These are phyloP conservation scores for Microdochium bolleyi DNA, from an alignment of 2,329 filamentous ascomycete genomes.

Conservation along the genomic window DNA sequence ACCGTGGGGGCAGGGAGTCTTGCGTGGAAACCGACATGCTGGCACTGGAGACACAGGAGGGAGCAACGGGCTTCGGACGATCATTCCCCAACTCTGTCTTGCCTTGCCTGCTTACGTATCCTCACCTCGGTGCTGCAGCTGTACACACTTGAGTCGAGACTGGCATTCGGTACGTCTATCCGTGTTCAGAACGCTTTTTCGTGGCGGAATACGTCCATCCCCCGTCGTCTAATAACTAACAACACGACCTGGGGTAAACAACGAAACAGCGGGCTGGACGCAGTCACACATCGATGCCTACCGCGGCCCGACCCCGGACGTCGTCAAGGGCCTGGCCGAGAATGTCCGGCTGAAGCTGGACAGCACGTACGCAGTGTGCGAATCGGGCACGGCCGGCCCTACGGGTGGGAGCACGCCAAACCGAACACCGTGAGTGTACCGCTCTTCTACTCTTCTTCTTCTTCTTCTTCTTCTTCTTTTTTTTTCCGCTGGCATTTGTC, in stretches of 20 bases:
- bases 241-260: too few species aligned
- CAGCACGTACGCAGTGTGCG: slow-evolving; percentile 48
- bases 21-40: too few species aligned
- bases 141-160: slow-evolving; percentile 49
- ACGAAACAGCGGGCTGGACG: slow-evolving; percentile 46
- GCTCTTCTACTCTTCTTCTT: neutral
- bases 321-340: slow-evolving; percentile 47
- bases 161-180: slow-evolving; percentile 29
- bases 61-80: too few species aligned
- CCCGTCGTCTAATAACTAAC: neutral
- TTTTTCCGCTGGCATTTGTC: too few species aligned
- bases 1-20: too few species aligned
- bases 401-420: slow-evolving; percentile 48
- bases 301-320: slow-evolving; percentile 48
- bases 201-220: too few species aligned
- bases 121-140: slow-evolving; percentile 18
- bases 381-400: slow-evolving; percentile 58
- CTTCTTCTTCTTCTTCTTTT: neutral
- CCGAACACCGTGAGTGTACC: slow-evolving; percentile 35
- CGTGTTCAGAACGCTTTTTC: too few species aligned
- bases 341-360: slow-evolving; percentile 46
- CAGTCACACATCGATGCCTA: slow-evolving; percentile 41
- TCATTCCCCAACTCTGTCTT: neutral
- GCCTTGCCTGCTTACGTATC: neutral
- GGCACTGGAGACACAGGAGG: too few species aligned